Conservation (phyloP, 495 filamentous ascomycete genomes). For the Barbatosphaeria neglecta region DNA sequence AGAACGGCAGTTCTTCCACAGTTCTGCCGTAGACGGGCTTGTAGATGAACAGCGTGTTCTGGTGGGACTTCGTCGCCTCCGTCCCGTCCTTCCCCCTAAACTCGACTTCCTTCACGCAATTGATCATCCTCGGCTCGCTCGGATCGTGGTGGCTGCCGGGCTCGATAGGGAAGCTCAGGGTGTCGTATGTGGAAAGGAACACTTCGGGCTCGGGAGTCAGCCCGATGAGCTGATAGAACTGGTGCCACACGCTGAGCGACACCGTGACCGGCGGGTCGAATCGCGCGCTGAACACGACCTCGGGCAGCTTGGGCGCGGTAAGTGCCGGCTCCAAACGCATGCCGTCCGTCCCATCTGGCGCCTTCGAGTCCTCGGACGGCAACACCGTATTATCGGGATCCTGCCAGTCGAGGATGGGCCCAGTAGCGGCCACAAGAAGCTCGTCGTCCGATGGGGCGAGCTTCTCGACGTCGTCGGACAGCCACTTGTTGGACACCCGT, state of each 20-base stretch:
- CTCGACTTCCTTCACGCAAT: slow-evolving; percentile 18
- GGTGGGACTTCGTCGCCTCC: slow-evolving; percentile 40
- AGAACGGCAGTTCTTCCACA: slow-evolving; percentile 65
- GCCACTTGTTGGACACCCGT: slow-evolving; percentile 57
- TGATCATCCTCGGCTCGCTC: slow-evolving; percentile 25
- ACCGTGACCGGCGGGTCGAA: slow-evolving; percentile 77
- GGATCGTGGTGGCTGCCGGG: slow-evolving; percentile 22
- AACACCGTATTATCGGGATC: slow-evolving; percentile 41
- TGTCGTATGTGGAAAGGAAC: slow-evolving; percentile 53
- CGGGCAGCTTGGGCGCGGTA: slow-evolving; percentile 42
- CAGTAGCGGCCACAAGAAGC: slow-evolving; percentile 26
- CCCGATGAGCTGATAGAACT: slow-evolving; percentile 56
- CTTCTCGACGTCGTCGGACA: slow-evolving; percentile 47
- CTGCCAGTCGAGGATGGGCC: slow-evolving; percentile 52
- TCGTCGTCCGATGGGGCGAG: slow-evolving; percentile 23
- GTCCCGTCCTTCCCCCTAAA: slow-evolving; percentile 24
- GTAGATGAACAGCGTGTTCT: slow-evolving; percentile 58
- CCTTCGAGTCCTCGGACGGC: slow-evolving; percentile 25
- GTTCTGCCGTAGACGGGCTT: slow-evolving; percentile 57
- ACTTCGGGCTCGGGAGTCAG: slow-evolving; percentile 36
- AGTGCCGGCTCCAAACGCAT: slow-evolving; percentile 17
- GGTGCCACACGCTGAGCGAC: slow-evolving; percentile 51
- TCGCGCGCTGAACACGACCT: slow-evolving; percentile 71
- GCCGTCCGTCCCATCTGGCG: slow-evolving; percentile 16
- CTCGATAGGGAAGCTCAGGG: slow-evolving; percentile 46